phyloP scores from a whole-genome alignment of 768 basidiomycete genomes.

The Mrakia gelida region DNA sequence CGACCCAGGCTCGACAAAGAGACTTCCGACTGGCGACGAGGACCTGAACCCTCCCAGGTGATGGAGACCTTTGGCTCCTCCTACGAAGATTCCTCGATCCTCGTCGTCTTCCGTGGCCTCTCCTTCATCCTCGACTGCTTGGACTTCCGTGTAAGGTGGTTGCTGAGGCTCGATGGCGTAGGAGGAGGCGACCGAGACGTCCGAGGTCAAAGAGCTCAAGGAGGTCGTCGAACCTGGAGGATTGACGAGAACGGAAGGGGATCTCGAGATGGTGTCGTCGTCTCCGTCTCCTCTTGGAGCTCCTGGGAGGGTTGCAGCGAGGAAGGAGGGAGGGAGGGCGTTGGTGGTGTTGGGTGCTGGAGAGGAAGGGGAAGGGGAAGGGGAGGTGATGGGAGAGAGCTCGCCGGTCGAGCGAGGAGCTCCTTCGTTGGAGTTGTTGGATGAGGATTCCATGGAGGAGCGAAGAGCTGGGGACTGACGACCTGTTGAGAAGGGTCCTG shows the following conservation, averaged over 20 bases:
- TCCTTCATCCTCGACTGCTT: not conserved
- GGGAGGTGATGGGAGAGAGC: slow-evolving; percentile 2
- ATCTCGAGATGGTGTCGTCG: not conserved
- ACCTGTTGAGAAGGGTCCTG: not conserved
- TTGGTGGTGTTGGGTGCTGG: slow-evolving; percentile 12
- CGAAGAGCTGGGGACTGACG: not conserved
- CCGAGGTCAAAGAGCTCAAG: not conserved
- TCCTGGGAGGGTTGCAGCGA: slow-evolving; percentile 3
- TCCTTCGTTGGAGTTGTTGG: not conserved
- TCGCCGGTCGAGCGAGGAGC: not conserved
- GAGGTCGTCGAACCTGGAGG: not conserved
- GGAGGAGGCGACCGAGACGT: slow-evolving; percentile 8
- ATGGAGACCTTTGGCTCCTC: not conserved
- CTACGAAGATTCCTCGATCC: not conserved
- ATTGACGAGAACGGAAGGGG: not conserved
- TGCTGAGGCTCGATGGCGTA: slow-evolving; percentile 17
- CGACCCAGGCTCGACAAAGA: not conserved
- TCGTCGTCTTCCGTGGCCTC: not conserved
- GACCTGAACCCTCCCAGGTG: not conserved
- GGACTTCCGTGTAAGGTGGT: slow-evolving; percentile 18
- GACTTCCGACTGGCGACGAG: not conserved
- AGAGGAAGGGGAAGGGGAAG: slow-evolving; percentile 4
- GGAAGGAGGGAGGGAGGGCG: slow-evolving; percentile 16
- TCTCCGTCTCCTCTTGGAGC: not conserved
- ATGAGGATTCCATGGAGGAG: not conserved